These are phyloP conservation scores for Acer campestre DNA, from an alignment of 345 rosid species.

Conservation along the genomic window DNA sequence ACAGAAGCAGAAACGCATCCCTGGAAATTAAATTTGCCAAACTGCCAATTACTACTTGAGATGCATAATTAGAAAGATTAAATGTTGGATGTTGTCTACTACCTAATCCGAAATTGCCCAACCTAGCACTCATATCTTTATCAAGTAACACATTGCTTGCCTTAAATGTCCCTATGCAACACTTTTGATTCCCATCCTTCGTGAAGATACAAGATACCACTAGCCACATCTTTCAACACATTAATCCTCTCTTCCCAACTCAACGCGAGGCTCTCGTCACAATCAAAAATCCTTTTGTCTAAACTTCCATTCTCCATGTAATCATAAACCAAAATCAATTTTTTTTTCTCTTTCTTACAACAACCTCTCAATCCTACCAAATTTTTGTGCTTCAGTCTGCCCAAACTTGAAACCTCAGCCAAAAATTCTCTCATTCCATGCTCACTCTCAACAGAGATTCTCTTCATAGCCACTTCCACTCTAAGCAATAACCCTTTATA, in stretches of 20 bases:
- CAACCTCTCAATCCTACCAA: conserved; percentile 36
- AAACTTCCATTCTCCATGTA: conserved; percentile 41
- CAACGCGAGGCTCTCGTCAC: conserved; percentile 18
- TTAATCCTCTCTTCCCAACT: conserved; percentile 33
- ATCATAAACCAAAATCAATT: conserved; percentile 32
- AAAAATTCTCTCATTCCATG: conserved; percentile 29
- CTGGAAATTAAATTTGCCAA: background rate
- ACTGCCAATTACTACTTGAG: too few species aligned
- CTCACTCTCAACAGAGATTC: conserved; percentile 20
- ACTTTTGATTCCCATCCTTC: conserved; percentile 41
- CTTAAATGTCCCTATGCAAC: conserved; percentile 39
- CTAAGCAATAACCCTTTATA: conserved; percentile 30
- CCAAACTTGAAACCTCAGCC: conserved; percentile 37
- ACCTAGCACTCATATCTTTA: conserved; percentile 33
- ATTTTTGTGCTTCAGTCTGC: conserved; percentile 35
- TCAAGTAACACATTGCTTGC: conserved; percentile 41
- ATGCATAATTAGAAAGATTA: too few species aligned
- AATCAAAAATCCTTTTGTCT: conserved; percentile 27
- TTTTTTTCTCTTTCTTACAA: conserved; percentile 28
- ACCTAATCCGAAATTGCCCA: conserved; percentile 35
- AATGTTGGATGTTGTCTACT: too few species aligned
- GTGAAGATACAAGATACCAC: conserved; percentile 30
- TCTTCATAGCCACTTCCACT: conserved; percentile 32
- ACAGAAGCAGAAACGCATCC: background rate
- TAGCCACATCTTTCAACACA: conserved; percentile 32